Percentiles rank a stretch among this genome's conserved stretches.
phyloP scores from a whole-genome alignment of 1,284 basidiomycete species.

The Mycena sp. region DNA sequence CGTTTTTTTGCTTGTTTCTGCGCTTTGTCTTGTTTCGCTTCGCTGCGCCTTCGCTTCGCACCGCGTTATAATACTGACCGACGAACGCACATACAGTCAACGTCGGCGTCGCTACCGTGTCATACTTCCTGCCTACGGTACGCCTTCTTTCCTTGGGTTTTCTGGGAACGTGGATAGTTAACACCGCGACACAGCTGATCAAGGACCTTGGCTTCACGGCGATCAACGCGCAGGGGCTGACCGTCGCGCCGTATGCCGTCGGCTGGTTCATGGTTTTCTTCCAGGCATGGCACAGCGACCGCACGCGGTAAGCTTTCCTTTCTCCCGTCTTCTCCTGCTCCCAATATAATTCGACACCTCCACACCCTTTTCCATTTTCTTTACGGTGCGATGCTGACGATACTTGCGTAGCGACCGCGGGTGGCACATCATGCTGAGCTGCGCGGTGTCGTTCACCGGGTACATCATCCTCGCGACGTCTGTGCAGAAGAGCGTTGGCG shows the following conservation, averaged over 20 bases:
- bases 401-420: constrained; percentile 62
- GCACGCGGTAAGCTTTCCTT: constrained; percentile 39
- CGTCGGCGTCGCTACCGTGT: constrained; percentile 62
- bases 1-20: background rate
- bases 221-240: constrained; percentile 64
- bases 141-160: constrained; percentile 18
- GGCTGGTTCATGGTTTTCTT: constrained; percentile 64
- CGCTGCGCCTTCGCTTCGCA: no score
- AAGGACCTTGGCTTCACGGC: constrained; percentile 61
- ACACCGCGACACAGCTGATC: constrained; percentile 51
- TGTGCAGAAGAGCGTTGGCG: constrained; percentile 58
- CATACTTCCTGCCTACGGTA: constrained; percentile 65
- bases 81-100: constrained; percentile 50
- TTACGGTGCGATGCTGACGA: no score
- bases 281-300: constrained; percentile 63
- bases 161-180: background rate
- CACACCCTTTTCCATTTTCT: no score
- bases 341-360: no score
- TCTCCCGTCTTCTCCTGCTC: background rate
- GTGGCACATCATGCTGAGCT: constrained; percentile 61
- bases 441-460: constrained; percentile 53
- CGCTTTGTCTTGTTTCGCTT: no score
- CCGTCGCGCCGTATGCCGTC: constrained; percentile 62
- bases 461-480: constrained; percentile 62
- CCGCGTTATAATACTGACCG: no score